Base-by-base conservation (phyloP, 2,329 filamentous ascomycete genomes). In the Metarhizium brunneum region DNA sequence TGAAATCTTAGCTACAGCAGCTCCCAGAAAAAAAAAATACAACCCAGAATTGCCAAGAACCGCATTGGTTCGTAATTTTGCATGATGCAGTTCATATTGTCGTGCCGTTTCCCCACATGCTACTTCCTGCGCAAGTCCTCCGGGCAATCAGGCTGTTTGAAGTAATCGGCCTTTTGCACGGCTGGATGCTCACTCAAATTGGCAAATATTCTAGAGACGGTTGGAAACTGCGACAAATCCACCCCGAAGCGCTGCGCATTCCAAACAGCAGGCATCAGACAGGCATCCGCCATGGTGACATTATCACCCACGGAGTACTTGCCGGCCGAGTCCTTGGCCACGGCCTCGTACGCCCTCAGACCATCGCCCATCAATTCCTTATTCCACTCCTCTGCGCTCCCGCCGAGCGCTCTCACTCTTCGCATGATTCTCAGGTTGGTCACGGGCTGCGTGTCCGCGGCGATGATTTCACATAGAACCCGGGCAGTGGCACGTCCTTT, bases 271-370 rank as follows among this genome's bases (percentile, higher is more conserved):
- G 83, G 82, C 54, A 83, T 65, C 25, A 86, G 65, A 60, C 76
- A 80, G 32, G 78, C 75, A 67, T 86, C 83, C 3, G 83, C 83
- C 60, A 85, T 58, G 0, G 77, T 82, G 3, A 86, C 62, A 0
- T 66, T 56, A 65, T 85, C 77, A 0, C 81, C 83, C 4, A 82
- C 75, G 2, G 79, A 82, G 60, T 76, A 85, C 36, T 58, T 69
- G 0, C 81, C 80, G 0, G 77, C 72, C 7, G 63, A 68, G 57
- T 54, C 62, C 20, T 57, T 59, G 0, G 67, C 65, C 0, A 79
- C 63, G 8, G 66, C 62, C 64, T 86, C 82, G 59, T 83, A 85
- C 2, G 82, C 82, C 16, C 62, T 62, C n/a, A 86, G 67, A 0
- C 82, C 82, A 7, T 75, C 71, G 1, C 67, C 65, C 66, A 81